Conservation (phyloP, 257 asterid species). For the Nicotiana noctiflora region DNA sequence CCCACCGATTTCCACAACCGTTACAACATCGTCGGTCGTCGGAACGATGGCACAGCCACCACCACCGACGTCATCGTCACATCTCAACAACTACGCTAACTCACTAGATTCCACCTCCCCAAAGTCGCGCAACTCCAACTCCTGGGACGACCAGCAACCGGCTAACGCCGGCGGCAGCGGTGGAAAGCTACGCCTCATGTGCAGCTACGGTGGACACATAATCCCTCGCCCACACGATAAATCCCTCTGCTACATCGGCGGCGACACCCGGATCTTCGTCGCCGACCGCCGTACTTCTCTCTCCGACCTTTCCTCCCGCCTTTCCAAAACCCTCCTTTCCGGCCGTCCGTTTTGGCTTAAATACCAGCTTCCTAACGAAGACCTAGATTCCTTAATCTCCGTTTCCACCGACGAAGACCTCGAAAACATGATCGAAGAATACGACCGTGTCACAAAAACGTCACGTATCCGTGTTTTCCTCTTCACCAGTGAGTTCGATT, state of each 20-base stretch:
- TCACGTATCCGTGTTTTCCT: slow-evolving; percentile 58
- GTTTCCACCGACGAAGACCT: slow-evolving; percentile 82
- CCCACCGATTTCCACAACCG: slow-evolving; percentile 22
- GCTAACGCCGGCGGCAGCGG: slow-evolving; percentile 13
- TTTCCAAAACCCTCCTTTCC: slow-evolving; percentile 59
- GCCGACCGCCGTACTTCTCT: slow-evolving; percentile 57
- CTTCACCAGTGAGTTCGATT: slow-evolving; percentile 18
- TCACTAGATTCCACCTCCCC: slow-evolving; percentile 56
- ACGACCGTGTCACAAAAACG: slow-evolving; percentile 56
- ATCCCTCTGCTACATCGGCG: slow-evolving; percentile 80
- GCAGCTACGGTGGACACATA: slow-evolving; percentile 94
- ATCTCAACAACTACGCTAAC: slow-evolving; percentile 24
- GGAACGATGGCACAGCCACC: neutral
- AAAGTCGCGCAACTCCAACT: slow-evolving; percentile 51
- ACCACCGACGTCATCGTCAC: neutral
- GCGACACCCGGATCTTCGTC: slow-evolving; percentile 84
- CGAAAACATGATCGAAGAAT: slow-evolving; percentile 85
- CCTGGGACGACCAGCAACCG: slow-evolving; percentile 49
- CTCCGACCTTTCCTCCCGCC: slow-evolving; percentile 56
- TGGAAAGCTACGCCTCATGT: slow-evolving; percentile 78
- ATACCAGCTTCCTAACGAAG: slow-evolving; percentile 84
- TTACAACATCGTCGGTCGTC: slow-evolving; percentile 13
- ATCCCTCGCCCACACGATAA: slow-evolving; percentile 95
- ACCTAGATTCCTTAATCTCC: slow-evolving; percentile 76
- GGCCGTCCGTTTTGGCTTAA: slow-evolving; percentile 51